These are phyloP conservation scores for Globisporangium cylindrosporum DNA, from an alignment of 352 stramenopile species.

Conservation along the genomic window DNA sequence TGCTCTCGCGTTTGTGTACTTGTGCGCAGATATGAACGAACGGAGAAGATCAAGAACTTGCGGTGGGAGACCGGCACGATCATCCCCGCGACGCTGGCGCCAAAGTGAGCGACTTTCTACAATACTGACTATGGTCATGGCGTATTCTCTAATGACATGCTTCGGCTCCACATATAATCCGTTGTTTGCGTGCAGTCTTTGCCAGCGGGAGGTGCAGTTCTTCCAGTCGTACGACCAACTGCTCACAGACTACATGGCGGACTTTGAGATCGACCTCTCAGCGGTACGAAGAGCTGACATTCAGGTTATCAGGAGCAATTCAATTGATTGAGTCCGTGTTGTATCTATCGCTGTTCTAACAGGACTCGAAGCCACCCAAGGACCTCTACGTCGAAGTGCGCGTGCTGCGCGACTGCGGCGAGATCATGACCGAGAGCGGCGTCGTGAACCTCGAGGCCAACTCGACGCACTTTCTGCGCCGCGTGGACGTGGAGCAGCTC, in stretches of 20 bases:
- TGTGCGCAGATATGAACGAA: slow-evolving; percentile 49
- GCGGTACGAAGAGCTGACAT: slow-evolving; percentile 34
- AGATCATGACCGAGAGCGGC: slow-evolving; percentile 91
- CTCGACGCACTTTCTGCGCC: slow-evolving; percentile 87
- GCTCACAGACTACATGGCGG: slow-evolving; percentile 88
- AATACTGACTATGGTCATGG: background rate
- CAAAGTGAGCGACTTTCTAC: slow-evolving; percentile 41
- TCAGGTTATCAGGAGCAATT: background rate
- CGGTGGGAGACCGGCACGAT: slow-evolving; percentile 90
- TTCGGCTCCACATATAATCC: background rate
- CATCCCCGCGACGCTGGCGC: slow-evolving; percentile 67
- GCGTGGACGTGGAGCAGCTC: slow-evolving; percentile 82
- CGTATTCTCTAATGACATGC: background rate
- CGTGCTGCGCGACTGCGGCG: slow-evolving; percentile 83
- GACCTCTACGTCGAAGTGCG: slow-evolving; percentile 90
- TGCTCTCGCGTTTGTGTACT: background rate
- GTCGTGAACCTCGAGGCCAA: slow-evolving; percentile 84
- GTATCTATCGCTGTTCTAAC: background rate
- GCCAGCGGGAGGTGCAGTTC: slow-evolving; percentile 83
- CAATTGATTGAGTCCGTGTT: background rate
- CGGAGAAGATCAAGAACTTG: slow-evolving; percentile 87
- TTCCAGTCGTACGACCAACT: slow-evolving; percentile 91
- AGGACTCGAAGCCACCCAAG: slow-evolving; percentile 87
- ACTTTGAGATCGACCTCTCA: slow-evolving; percentile 85
- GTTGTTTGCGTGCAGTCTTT: slow-evolving; percentile 48